Percentiles rank a stretch among this genome's conserved stretches.
phyloP scores from a whole-genome alignment of 2,329 filamentous ascomycete genomes.

The Nothophoma quercina region DNA sequence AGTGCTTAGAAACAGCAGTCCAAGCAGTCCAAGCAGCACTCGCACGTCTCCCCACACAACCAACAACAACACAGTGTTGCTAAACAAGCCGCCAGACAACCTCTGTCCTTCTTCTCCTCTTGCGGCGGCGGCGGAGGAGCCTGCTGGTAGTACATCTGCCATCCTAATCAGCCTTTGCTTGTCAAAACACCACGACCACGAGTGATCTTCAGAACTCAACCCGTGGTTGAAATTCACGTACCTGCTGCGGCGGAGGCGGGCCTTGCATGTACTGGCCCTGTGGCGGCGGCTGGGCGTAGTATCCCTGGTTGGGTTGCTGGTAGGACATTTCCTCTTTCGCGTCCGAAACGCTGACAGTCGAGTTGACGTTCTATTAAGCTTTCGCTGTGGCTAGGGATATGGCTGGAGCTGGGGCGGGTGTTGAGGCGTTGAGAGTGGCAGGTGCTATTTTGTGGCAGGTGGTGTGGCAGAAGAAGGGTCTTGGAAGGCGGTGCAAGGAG shows the following conservation, averaged over 20 bases:
- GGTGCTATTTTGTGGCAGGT: not conserved
- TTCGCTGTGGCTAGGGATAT: constrained; percentile 4
- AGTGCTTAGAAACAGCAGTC: constrained; percentile 38
- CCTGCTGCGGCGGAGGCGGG: constrained; percentile 36
- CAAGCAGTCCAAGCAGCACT: constrained; percentile 45
- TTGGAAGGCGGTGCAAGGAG: not conserved
- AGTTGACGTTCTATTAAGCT: constrained; percentile 19
- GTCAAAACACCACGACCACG: too few relatives aligned
- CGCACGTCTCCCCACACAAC: constrained; percentile 47
- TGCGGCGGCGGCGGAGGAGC: constrained; percentile 34
- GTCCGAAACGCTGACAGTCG: not conserved
- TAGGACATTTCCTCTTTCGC: constrained; percentile 19
- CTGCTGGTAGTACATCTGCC: constrained; percentile 46
- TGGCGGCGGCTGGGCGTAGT: constrained; percentile 38
- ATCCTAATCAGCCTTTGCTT: too few relatives aligned
- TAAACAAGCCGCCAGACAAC: constrained; percentile 44
- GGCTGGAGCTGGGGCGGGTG: constrained; percentile 6
- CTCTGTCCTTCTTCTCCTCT: constrained; percentile 42
- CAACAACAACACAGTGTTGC: constrained; percentile 49
- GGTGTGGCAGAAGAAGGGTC: not conserved
- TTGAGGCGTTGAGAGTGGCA: not conserved
- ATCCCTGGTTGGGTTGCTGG: constrained; percentile 28
- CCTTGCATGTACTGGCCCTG: constrained; percentile 36
- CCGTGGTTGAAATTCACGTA: too few relatives aligned
- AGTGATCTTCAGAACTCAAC: too few relatives aligned